phyloP scores from a whole-genome alignment of 805 yeast genomes.

The Diddensiella caesifluorescens region DNA sequence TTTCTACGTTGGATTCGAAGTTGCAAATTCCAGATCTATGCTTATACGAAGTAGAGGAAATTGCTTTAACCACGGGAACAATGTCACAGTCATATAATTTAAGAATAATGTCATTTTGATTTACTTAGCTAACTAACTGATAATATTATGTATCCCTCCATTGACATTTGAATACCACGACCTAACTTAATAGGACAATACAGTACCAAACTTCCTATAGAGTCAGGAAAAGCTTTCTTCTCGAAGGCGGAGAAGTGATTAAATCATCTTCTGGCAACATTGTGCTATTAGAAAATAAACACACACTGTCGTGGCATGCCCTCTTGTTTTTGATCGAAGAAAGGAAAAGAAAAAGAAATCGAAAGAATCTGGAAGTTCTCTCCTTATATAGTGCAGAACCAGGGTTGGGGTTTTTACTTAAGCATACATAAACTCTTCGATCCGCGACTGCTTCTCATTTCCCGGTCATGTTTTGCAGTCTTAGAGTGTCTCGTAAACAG shows the following conservation, averaged over 20 bases:
- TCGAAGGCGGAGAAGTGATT: constrained; percentile 29
- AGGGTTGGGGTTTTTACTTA: background rate
- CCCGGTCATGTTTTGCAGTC: too few relatives aligned
- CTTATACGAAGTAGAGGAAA: too few relatives aligned
- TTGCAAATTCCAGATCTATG: too few relatives aligned
- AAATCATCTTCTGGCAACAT: constrained; percentile 33
- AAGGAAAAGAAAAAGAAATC: constrained; percentile 19
- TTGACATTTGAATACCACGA: constrained; percentile 31
- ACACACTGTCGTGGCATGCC: constrained; percentile 35
- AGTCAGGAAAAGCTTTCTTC: constrained; percentile 30
- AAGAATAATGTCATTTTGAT: too few relatives aligned
- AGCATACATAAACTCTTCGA: background rate
- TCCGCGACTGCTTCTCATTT: background rate
- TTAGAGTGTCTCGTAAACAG: too few relatives aligned
- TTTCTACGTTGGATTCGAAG: too few relatives aligned
- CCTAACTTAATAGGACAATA: constrained; percentile 24
- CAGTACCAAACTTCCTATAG: constrained; percentile 34
- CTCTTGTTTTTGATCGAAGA: constrained; percentile 35
- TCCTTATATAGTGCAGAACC: constrained; percentile 3
- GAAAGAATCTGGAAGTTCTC: constrained; percentile 5
- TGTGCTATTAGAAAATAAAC: constrained; percentile 25
- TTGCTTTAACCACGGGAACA: too few relatives aligned
- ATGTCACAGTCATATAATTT: too few relatives aligned
- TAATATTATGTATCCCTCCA: constrained; percentile 30
- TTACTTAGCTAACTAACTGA: background rate